A percentile compares a stretch with the other conserved stretches of the same genome.
Evolutionary conservation across 495 filamentous ascomycete genomes (phyloP).

Genomic region (Neurospora sp.): DNA sequence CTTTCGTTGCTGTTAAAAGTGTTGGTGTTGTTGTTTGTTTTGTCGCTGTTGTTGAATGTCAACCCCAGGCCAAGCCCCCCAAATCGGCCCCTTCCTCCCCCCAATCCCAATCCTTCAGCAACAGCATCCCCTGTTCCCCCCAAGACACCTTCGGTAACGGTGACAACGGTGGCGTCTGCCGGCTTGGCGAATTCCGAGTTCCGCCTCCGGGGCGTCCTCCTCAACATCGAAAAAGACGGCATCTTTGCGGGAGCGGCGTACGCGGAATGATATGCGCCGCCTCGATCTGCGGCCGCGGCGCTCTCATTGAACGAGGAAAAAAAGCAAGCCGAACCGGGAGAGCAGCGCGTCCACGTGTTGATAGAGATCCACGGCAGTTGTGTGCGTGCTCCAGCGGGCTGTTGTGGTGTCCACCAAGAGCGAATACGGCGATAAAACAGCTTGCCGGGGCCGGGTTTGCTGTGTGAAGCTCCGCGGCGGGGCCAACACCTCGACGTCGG

Average conservation of each 20-base stretch:
- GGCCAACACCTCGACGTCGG: neutral
- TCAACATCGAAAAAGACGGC: constrained; percentile 23
- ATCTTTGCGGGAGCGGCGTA: constrained; percentile 7
- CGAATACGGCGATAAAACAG: neutral
- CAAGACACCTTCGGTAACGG: neutral
- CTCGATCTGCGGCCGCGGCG: constrained; percentile 1
- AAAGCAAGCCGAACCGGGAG: neutral
- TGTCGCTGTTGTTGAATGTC: constrained; percentile 1
- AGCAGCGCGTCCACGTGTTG: neutral
- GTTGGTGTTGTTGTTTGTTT: neutral
- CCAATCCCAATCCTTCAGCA: neutral
- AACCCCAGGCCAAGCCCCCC: constrained; percentile 10
- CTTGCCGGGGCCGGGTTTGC: neutral
- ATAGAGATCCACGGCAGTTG: neutral
- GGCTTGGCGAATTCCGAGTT: constrained; percentile 5
- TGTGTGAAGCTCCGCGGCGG: neutral
- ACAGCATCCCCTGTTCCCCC: constrained; percentile 3
- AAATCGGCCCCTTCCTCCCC: neutral
- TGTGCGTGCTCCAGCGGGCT: neutral
- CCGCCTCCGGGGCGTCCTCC: constrained; percentile 12
- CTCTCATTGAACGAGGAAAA: constrained; percentile 9
- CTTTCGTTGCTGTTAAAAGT: neutral
- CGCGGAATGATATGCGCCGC: neutral
- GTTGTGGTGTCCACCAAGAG: neutral
- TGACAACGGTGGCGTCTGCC: neutral